Evolutionary conservation across 768 basidiomycete species (phyloP), one percentile per base, ranked within the genome.

Genomic region (Rubroboletus pulcherrimus): DNA sequence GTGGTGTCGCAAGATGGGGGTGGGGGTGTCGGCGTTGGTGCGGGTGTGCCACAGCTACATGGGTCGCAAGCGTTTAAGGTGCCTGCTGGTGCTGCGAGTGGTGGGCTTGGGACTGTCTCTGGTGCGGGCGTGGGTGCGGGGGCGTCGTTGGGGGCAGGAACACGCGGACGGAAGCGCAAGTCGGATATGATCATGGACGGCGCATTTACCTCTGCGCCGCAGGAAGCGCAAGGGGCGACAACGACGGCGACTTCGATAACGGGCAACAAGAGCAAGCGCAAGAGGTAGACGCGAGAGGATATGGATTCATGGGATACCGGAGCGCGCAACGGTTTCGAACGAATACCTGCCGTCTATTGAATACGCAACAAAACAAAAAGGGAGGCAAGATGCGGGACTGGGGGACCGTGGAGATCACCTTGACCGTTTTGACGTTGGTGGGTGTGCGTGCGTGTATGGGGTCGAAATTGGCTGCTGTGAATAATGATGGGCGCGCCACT

Each of bases 141-240:
- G 9, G 4, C 29, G 3, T 43, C 33, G 34, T 15, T 29, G 12
- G 47, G 46, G 14, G 24, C 37, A 1, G 54, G 55, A 30, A 5
- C 55, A 11, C 66, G 67, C 0, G 69, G 67, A 26, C 64, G 71
- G 57, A 77, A 77, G 58, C 69, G 78, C 48, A 79, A 79, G 64
- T 78, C 75, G 51, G 73, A 73, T 3, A 58, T 56, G 55, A 53
- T 63, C 24, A 6, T 46, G 46, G 70, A 72, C n/a, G 53, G 31
- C 15, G 47, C 41, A 3, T n/a, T 49, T 37, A 2, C 24, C 17
- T 48, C 39, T 46, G 44, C 5, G 33, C 11, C 34, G 21, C 53
- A 31, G 31, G 59, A 46, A 19, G 40, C 15, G 0, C 54, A 38
- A 24, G 46, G 29, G 4, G 17, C 15, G 30, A 10, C 34, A 14